Evolutionary conservation across 169 alveolate species (phyloP).

Genomic region (Plasmodium gonderi): DNA sequence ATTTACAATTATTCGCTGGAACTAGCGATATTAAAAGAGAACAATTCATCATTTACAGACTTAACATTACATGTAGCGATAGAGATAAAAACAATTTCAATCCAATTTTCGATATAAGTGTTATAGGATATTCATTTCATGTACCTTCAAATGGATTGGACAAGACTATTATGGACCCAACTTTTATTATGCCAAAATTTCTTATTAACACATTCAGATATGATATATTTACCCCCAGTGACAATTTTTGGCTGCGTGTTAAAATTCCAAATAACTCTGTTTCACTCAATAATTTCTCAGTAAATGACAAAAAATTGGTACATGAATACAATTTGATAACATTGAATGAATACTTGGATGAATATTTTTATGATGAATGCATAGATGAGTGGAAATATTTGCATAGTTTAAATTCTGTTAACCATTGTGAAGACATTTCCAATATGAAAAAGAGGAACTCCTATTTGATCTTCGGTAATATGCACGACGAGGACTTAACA

Average conservation of each 20-base stretch:
- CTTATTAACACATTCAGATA: constrained; percentile 6
- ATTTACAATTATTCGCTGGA: neutral
- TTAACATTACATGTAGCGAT: neutral
- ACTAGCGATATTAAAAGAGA: neutral
- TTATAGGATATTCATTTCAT: neutral
- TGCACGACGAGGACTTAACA: constrained; percentile 7
- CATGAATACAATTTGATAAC: constrained; percentile 18
- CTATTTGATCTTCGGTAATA: constrained; percentile 8
- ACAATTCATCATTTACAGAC: neutral
- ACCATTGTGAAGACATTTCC: neutral
- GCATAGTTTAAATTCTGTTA: neutral
- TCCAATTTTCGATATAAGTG: neutral
- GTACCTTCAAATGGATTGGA: neutral
- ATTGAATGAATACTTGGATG: constrained; percentile 5
- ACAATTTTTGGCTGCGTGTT: constrained; percentile 12
- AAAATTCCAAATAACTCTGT: neutral
- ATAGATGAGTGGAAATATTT: constrained; percentile 19
- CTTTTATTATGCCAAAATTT: constrained; percentile 26
- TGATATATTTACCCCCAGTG: constrained; percentile 10
- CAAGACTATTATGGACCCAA: neutral
- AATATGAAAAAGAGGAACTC: neutral
- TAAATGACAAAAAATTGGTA: constrained; percentile 22
- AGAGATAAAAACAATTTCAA: neutral
- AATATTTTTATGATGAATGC: constrained; percentile 22
- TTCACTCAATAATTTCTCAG: neutral